Base-by-base conservation (phyloP, 495 filamentous ascomycete genomes). In the Neurospora sp. region DNA sequence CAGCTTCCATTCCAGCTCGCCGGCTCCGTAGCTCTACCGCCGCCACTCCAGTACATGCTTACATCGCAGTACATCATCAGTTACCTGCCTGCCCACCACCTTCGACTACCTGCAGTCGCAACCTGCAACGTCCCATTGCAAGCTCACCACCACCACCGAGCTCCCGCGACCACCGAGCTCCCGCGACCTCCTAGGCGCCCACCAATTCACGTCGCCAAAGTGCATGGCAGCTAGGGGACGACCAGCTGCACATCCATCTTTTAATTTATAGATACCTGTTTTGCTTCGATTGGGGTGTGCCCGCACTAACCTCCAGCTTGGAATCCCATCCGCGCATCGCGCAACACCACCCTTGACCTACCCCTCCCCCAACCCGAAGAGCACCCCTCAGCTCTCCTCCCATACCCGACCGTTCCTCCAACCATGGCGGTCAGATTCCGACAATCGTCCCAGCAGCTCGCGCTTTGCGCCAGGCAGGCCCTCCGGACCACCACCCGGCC, bases 391-490 rank as follows among this genome's bases (percentile, higher is more conserved):
- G n/a, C 61, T 45, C 40, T 38, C 22, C 53, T 68, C 18, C 31
- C 35, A 41, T 37, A 61, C n/a, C 14, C 16, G 18, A 14, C 53
- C 35, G 39, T 39, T 65, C n/a, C 71, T 35, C 69, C 44, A 48
- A 42, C 71, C 69, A 74, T 72, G 72, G 48, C 73, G 39, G 72
- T 72, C 61, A 77, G 80, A 75, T 77, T 81, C 65, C 78, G 80
- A 42, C 72, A 77, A 22, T 76, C 79, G 22, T 73, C 77, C 40
- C 75, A 74, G 73, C 78, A 78, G 73, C 75, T 80, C 71, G 79
- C 75, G 72, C 76, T 71, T 42, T 73, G 74, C 73, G 76, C 78
- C 10, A 72, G 75, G 69, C 44, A 73, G 69, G 74, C 77, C 14
- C 69, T 80, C 31, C 69, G 73, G 44, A 72, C 79, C n/a, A 69